phyloP scores from a whole-genome alignment of 1,284 basidiomycete species.

The Bothia castanella region DNA sequence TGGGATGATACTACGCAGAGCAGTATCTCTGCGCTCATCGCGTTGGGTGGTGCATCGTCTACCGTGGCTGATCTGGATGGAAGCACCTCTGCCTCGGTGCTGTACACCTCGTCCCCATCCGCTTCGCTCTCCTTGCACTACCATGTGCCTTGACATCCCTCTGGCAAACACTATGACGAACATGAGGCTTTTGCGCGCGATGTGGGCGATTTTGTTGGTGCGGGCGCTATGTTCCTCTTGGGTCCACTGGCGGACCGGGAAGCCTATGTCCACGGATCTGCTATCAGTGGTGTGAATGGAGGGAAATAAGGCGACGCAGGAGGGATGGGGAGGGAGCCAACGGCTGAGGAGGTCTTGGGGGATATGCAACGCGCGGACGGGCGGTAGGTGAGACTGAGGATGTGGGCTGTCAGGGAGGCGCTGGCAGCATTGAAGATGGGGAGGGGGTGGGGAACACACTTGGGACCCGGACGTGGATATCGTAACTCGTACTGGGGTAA shows the following conservation, averaged over 20 bases:
- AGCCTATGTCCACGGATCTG: constrained; percentile 58
- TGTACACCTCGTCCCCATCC: constrained; percentile 20
- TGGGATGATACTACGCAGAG: constrained; percentile 40
- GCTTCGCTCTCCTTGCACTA: constrained; percentile 27
- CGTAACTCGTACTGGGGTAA: too few relatives aligned
- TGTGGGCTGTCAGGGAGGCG: constrained; percentile 60
- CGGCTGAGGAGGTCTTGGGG: constrained; percentile 46
- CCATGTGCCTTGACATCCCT: constrained; percentile 14
- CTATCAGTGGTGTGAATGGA: constrained; percentile 8
- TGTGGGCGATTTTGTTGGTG: constrained; percentile 15
- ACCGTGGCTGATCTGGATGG: not conserved
- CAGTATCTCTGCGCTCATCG: constrained; percentile 13
- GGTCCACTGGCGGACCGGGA: constrained; percentile 53
- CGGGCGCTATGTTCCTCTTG: constrained; percentile 49
- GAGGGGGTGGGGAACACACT: too few relatives aligned
- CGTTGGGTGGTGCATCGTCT: not conserved
- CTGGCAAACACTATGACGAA: not conserved
- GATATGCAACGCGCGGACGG: constrained; percentile 50
- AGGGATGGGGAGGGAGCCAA: constrained; percentile 29
- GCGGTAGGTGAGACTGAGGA: constrained; percentile 58
- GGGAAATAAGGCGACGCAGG: not conserved
- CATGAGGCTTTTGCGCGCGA: not conserved
- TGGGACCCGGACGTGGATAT: too few relatives aligned
- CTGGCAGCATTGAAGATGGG: constrained; percentile 30
- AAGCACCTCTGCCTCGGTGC: constrained; percentile 2